These are phyloP conservation scores for Trichophaea hybrida DNA, from an alignment of 2,329 filamentous ascomycete genomes.

Conservation along the genomic window DNA sequence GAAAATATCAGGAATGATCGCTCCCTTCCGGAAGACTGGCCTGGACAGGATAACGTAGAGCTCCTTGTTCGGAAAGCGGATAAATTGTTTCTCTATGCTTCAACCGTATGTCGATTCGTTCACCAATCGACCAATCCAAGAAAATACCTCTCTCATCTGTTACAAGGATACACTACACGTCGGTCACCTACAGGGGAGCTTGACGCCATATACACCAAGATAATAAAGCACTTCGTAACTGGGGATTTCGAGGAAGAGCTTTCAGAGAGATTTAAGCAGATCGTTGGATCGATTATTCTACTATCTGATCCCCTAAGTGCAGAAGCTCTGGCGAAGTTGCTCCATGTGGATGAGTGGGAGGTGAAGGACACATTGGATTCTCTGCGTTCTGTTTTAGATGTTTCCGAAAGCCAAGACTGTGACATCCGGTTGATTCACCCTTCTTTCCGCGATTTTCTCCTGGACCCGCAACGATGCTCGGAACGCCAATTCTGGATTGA, in stretches of 20 bases:
- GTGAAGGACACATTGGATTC: constrained; percentile 17
- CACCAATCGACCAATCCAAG: constrained; percentile 4
- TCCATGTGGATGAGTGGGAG: constrained; percentile 11
- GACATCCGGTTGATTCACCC: constrained; percentile 28
- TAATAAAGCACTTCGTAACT: background rate
- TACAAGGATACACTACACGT: background rate
- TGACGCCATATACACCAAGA: background rate
- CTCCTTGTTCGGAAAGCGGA: constrained; percentile 20
- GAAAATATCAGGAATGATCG: constrained; percentile 13
- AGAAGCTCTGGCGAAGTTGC: constrained; percentile 17
- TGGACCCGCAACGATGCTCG: constrained; percentile 15
- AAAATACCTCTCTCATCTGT: constrained; percentile 4
- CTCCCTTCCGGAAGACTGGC: constrained; percentile 12
- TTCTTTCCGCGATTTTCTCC: constrained; percentile 27
- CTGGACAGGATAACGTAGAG: constrained; percentile 17
- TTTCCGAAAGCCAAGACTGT: constrained; percentile 18
- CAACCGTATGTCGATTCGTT: constrained; percentile 28
- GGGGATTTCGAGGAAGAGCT: background rate
- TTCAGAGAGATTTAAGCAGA: background rate
- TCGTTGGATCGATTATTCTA: constrained; percentile 23
- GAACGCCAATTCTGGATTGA: constrained; percentile 16
- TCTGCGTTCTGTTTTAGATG: constrained; percentile 27
- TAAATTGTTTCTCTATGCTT: constrained; percentile 27
- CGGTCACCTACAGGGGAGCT: background rate
- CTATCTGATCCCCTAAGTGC: constrained; percentile 22